phyloP scores from a whole-genome alignment of 2,329 filamentous ascomycete genomes.

The Samsoniella hepiali region DNA sequence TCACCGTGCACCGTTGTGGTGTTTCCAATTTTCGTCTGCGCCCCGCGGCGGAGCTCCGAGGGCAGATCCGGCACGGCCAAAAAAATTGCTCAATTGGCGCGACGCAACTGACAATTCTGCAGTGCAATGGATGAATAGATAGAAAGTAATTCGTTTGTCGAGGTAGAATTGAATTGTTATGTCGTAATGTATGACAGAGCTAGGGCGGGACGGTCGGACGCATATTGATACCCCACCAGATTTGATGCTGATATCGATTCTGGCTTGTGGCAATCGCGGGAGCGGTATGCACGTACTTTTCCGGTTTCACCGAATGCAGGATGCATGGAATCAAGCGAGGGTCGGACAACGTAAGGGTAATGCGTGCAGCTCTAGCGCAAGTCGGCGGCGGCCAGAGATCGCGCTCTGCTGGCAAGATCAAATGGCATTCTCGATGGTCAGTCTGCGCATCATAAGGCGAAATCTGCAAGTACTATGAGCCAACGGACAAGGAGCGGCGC shows the following conservation, averaged over 20 bases:
- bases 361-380: conserved; percentile 5
- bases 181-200: conserved; percentile 5
- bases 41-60: conserved; percentile 18
- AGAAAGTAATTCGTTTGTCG: neutral
- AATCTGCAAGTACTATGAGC: conserved; percentile 12
- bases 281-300: neutral
- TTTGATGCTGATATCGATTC: neutral
- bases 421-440: conserved; percentile 3
- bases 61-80: neutral
- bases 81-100: conserved; percentile 4
- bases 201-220: conserved; percentile 5
- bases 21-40: conserved; percentile 6
- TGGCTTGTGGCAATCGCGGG: neutral
- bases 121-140: neutral
- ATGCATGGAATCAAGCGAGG: neutral
- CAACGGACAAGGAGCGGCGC: conserved; percentile 5
- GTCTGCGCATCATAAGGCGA: conserved; percentile 9
- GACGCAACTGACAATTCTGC: neutral
- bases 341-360: neutral
- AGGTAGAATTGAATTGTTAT: neutral
- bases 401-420: neutral
- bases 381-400: neutral
- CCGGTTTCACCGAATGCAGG: neutral
- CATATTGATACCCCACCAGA: conserved; percentile 11
- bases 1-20: conserved; percentile 8